These are phyloP conservation scores for Rhizopogon rudus DNA, from an alignment of 768 basidiomycete genomes.

Conservation along the genomic window DNA sequence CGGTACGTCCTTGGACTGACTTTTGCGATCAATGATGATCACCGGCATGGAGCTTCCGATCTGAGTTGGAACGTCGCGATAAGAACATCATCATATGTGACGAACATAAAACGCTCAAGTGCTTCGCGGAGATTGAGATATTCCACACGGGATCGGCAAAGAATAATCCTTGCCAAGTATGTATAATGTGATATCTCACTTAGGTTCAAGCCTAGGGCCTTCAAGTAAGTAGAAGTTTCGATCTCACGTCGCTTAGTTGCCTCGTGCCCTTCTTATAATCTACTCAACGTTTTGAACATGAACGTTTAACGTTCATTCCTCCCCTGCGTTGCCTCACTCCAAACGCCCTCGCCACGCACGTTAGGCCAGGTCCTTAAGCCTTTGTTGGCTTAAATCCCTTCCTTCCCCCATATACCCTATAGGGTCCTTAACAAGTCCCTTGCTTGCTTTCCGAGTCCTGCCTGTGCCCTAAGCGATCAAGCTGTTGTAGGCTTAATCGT, in stretches of 20 bases:
- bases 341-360: slow-evolving; percentile 24
- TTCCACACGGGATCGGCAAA: too few species aligned
- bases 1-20: background rate
- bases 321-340: slow-evolving; percentile 19
- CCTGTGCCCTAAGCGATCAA: background rate
- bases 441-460: slow-evolving; percentile 3
- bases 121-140: too few species aligned
- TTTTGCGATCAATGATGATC: background rate
- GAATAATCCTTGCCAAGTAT: too few species aligned
- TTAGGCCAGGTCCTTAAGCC: slow-evolving; percentile 19
- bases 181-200: background rate
- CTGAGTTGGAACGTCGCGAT: slow-evolving; percentile 5
- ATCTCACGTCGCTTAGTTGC: slow-evolving; percentile 31
- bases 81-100: background rate
- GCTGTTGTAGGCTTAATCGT: background rate
- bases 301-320: slow-evolving; percentile 9
- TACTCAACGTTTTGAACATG: slow-evolving; percentile 11
- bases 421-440: slow-evolving; percentile 33
- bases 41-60: slow-evolving; percentile 1
- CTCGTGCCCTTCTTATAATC: slow-evolving; percentile 32
- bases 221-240: slow-evolving; percentile 16
- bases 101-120: too few species aligned
- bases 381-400: slow-evolving; percentile 15
- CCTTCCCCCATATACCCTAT: slow-evolving; percentile 13
- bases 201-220: background rate